Evolutionary conservation across 176 grass and related monocot species (phyloP), one percentile per base, ranked within the genome.

Genomic region (Bolboschoenus planiculmis): DNA sequence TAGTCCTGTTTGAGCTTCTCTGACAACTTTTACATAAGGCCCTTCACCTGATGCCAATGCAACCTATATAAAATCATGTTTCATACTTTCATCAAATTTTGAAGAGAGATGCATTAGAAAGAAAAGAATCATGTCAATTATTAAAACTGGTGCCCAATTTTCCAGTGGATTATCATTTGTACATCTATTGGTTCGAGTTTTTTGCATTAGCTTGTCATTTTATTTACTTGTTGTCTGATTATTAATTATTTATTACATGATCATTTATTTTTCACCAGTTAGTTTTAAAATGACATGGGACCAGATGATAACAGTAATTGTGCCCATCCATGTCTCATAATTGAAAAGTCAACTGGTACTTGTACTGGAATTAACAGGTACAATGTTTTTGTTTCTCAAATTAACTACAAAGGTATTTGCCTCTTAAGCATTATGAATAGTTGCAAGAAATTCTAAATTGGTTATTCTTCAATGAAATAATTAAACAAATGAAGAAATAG

Each of bases 31-130:
- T n/a, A 83, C 88, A 15, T 89, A 94, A 10, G 82, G 88, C 24
- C 95, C 95, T 40, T 94, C 92, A 54, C 92, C 95, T 30, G 95
- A 97, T 8, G 95, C 95, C 46, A 97, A 58, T 23, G 80, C 95
- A 81, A 97, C 94, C 94, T 97, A 82, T 33, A 78, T 8, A 7
- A 39, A 7, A 3, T 1, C 5, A 30, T 8, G 13, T 50, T 75
- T 75, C n/a, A n/a, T n/a, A n/a, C n/a, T n/a, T n/a, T n/a, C 21
- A 48, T 72, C 67, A 72, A 23, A 44, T 71, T 71, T 11, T 10
- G 36, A 71, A 23, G 20, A n/a, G 36, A 42, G 2, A 11, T 42
- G 20, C 66, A 43, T 71, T 43, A 1, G 2, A 67, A 39, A 15
- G n/a, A 72, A 71, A 43, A 23, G 5, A 39, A 35, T 67, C 1